Conservation (phyloP, 179 eudicot genomes). For the Actinidia arguta region DNA sequence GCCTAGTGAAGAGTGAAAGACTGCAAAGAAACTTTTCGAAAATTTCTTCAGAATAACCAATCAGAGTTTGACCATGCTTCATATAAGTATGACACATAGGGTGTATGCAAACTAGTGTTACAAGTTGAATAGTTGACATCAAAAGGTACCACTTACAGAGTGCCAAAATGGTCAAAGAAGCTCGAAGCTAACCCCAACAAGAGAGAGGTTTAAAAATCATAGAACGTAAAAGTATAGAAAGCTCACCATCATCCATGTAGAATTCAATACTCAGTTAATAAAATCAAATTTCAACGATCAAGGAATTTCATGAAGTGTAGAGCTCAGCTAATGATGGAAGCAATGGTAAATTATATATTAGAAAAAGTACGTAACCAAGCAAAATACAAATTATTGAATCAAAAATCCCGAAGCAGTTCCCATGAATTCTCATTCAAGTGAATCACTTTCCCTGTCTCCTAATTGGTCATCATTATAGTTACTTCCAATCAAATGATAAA, state of each 20-base stretch:
- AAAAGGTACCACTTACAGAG: too few relatives aligned
- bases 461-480: conserved; percentile 23
- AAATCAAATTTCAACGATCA: neutral
- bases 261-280: neutral
- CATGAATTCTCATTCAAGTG: conserved; percentile 23
- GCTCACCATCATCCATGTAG: neutral
- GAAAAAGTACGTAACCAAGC: neutral
- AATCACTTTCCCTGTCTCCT: conserved; percentile 24
- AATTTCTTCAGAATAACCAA: too few relatives aligned
- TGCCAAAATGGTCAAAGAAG: neutral
- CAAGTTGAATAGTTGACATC: too few relatives aligned
- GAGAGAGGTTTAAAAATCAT: neutral
- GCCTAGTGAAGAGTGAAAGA: neutral
- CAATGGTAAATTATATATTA: neutral
- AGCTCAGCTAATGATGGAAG: neutral
- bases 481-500: conserved; percentile 84
- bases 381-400: neutral
- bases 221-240: neutral
- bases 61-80: too few relatives aligned
- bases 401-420: neutral
- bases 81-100: too few relatives aligned
- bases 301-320: conserved; percentile 10
- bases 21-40: neutral
- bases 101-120: too few relatives aligned
- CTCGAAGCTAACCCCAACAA: neutral